Evolutionary conservation across 1,139 yeast species (phyloP), one percentile per base, ranked within the genome.

Genomic region (Hyphopichia fennica): DNA sequence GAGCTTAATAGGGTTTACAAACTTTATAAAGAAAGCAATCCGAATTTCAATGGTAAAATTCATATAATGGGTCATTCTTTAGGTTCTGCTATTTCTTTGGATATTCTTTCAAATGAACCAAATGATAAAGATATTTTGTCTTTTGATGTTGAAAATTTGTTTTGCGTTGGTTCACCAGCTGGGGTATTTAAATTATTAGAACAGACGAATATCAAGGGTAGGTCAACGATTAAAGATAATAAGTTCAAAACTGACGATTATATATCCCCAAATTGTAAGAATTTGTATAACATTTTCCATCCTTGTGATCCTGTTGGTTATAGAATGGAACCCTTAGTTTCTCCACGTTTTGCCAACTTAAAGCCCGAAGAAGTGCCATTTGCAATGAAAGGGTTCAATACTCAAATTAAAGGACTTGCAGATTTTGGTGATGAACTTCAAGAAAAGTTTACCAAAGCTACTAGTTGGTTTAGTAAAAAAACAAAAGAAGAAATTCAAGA

Each of bases 301-400:
- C 88, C 91, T 0, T 84, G 95, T 53, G 98, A 90, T 57, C 96
- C 96, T 0, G 83, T 90, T 22, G 91, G 95, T 0, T 88, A 89
- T 57, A 69, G 97, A 43, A 65, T 89, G 46, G 98, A 90, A 58
- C 97, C 98, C 1, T 65, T 90, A 44, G 75, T 89, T 4, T 72
- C 76, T 36, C 73, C 81, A 3, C 59, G 65, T 13, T 76, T 85
- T 53, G 72, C 85, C 0, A 60, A 71, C 8, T 69, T 79, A 50
- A 77, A 79, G 50, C 90, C 96, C 0, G 82, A 70, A 40, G 62
- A 65, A n/a, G 73, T 81, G 10, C 82, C 86, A 2, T 81, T 77
- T 54, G 82, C 84, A 0, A 58, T 75, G 53, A 55, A 67, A 65
- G 67, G 82, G 51, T 45, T 74, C 60, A 51, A 81, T 62, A 59